Evolutionary conservation across 805 yeast genomes (phyloP).

Genomic region (Metschnikowia sp.): DNA sequence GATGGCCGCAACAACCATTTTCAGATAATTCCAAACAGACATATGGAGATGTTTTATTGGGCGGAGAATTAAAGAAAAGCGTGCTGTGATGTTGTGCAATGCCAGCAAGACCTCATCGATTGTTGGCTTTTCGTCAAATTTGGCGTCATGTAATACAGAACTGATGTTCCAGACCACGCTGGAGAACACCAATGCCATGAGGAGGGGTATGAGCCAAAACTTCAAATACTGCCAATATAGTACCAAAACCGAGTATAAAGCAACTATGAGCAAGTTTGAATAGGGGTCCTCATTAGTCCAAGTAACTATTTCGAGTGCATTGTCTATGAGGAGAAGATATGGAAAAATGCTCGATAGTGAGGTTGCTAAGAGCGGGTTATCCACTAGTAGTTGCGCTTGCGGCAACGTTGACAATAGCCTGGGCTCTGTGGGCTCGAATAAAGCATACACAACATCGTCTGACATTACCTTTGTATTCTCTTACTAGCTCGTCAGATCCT

Average conservation of each 20-base stretch:
- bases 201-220: constrained; percentile 36
- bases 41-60: constrained; percentile 36
- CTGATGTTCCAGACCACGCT: constrained; percentile 44
- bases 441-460: constrained; percentile 19
- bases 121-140: constrained; percentile 46
- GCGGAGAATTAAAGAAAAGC: constrained; percentile 39
- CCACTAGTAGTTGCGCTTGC: constrained; percentile 33
- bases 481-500: too few species aligned
- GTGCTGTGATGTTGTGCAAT: constrained; percentile 41
- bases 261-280: constrained; percentile 42
- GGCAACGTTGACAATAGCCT: constrained; percentile 27
- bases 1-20: constrained; percentile 27
- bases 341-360: constrained; percentile 49
- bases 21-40: constrained; percentile 23
- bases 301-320: constrained; percentile 43
- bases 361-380: constrained; percentile 44
- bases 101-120: constrained; percentile 50
- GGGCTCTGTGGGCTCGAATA: constrained; percentile 39
- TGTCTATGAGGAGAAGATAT: constrained; percentile 42
- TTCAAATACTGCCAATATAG: constrained; percentile 40
- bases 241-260: constrained; percentile 36
- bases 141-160: constrained; percentile 40
- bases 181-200: constrained; percentile 35
- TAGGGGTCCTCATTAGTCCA: constrained; percentile 56
- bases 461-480: constrained; percentile 5